Conservation (phyloP, 176 grass and related monocot species). For the Rhipidocladum racemiflorum region DNA sequence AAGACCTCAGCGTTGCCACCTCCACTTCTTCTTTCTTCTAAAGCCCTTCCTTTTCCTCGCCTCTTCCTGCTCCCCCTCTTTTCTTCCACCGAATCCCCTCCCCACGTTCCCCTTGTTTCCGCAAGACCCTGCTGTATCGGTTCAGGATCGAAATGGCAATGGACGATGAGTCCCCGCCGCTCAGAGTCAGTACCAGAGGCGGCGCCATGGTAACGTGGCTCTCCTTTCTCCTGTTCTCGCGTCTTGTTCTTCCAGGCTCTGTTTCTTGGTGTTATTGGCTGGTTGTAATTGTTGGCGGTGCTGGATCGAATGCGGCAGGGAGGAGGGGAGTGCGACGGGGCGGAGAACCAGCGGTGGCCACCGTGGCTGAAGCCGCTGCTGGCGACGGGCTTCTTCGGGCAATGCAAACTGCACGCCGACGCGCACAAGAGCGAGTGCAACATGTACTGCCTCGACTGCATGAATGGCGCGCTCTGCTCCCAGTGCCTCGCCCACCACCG, state of each 20-base stretch:
- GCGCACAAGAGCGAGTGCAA: slow-evolving; percentile 99
- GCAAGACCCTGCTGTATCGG: background rate
- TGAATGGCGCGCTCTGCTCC: slow-evolving; percentile 88
- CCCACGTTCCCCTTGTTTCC: background rate
- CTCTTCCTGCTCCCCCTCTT: background rate
- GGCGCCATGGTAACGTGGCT: slow-evolving; percentile 40
- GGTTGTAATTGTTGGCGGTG: slow-evolving; percentile 1
- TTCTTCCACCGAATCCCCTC: background rate
- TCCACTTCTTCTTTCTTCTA: slow-evolving; percentile 29
- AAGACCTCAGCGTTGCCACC: slow-evolving; percentile 36
- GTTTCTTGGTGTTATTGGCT: background rate
- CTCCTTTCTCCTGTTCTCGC: background rate
- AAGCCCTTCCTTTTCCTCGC: background rate
- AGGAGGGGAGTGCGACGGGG: slow-evolving; percentile 23
- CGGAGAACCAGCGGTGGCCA: slow-evolving; percentile 75
- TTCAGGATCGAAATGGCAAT: slow-evolving; percentile 49
- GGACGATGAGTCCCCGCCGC: slow-evolving; percentile 57
- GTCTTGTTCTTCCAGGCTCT: background rate
- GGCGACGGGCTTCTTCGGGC: slow-evolving; percentile 81
- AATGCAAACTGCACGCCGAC: slow-evolving; percentile 89
- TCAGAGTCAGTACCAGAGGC: slow-evolving; percentile 52
- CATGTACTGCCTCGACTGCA: slow-evolving; percentile 99
- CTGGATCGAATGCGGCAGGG: slow-evolving; percentile 46
- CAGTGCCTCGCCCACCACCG: slow-evolving; percentile 81
- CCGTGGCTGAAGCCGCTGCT: slow-evolving; percentile 93